Percentiles rank a stretch among this genome's conserved stretches.
These are phyloP conservation scores for Pyrenophora seminiperda DNA, from an alignment of 2,329 filamentous ascomycete genomes.

Conservation along the genomic window DNA sequence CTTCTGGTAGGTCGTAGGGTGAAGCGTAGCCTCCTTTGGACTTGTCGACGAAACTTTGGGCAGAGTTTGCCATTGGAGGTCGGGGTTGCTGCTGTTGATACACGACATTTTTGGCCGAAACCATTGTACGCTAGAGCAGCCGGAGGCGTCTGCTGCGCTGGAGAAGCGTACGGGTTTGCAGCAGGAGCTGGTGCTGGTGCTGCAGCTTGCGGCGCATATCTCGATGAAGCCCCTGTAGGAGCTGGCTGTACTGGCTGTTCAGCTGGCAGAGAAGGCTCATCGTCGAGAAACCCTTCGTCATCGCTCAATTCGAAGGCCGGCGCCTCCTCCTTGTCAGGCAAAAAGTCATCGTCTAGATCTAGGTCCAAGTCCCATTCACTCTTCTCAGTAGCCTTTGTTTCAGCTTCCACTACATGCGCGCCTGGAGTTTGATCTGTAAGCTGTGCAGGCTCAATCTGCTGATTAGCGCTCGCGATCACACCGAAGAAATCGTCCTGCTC, in stretches of 20 bases:
- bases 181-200: slow-evolving; percentile 32
- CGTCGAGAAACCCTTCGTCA: slow-evolving; percentile 83
- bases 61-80: slow-evolving; percentile 57
- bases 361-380: slow-evolving; percentile 83
- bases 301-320: slow-evolving; percentile 75
- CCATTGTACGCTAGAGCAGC: slow-evolving; percentile 37
- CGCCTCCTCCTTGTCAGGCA: slow-evolving; percentile 60
- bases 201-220: slow-evolving; percentile 46
- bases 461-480: slow-evolving; percentile 16
- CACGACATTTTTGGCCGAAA: slow-evolving; percentile 36
- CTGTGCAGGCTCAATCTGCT: slow-evolving; percentile 25
- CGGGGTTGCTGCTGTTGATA: slow-evolving; percentile 46
- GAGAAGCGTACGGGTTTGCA: slow-evolving; percentile 57
- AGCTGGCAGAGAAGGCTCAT: slow-evolving; percentile 54
- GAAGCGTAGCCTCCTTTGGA: slow-evolving; percentile 90
- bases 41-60: slow-evolving; percentile 87
- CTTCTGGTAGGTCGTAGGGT: slow-evolving; percentile 92
- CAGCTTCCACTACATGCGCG: slow-evolving; percentile 25
- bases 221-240: slow-evolving; percentile 24
- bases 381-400: slow-evolving; percentile 57
- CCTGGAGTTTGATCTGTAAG: slow-evolving; percentile 24
- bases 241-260: slow-evolving; percentile 21
- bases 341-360: slow-evolving; percentile 76
- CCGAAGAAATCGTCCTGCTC: slow-evolving; percentile 44
- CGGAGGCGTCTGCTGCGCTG: slow-evolving; percentile 55